These are phyloP conservation scores for Sporothrix globosa DNA, from an alignment of 2,329 filamentous ascomycete genomes.

Conservation along the genomic window DNA sequence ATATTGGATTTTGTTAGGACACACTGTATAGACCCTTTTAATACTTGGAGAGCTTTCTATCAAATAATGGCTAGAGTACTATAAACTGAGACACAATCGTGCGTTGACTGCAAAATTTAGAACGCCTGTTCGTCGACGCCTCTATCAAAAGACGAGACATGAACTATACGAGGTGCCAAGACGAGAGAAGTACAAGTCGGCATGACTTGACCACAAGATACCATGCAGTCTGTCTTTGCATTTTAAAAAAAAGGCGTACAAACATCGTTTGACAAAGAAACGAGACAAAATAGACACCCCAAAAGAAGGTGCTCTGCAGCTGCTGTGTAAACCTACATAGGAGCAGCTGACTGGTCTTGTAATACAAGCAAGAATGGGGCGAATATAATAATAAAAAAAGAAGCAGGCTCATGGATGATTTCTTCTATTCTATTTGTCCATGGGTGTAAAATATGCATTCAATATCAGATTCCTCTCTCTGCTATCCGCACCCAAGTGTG, in stretches of 20 bases:
- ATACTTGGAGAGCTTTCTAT: background rate
- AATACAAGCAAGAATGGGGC: background rate
- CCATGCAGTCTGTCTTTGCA: background rate
- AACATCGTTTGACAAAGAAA: background rate
- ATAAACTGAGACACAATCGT: constrained; percentile 12
- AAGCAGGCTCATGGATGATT: background rate
- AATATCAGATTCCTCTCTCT: too few relatives aligned
- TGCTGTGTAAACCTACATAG: constrained; percentile 27
- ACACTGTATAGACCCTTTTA: constrained; percentile 1
- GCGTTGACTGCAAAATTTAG: background rate
- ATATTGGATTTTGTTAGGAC: constrained; percentile 1
- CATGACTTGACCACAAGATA: background rate
- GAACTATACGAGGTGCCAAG: constrained; percentile 11
- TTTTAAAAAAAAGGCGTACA: too few relatives aligned
- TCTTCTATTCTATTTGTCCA: background rate
- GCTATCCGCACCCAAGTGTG: background rate
- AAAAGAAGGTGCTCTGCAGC: constrained; percentile 29
- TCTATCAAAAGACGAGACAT: background rate
- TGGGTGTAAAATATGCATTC: background rate
- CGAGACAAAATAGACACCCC: background rate
- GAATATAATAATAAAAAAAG: background rate
- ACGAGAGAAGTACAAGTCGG: background rate
- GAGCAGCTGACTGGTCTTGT: constrained; percentile 17
- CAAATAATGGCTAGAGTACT: background rate
- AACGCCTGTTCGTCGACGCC: background rate